phyloP scores from a whole-genome alignment of 129 eudicot genomes.

The Cynara cardunculus region DNA sequence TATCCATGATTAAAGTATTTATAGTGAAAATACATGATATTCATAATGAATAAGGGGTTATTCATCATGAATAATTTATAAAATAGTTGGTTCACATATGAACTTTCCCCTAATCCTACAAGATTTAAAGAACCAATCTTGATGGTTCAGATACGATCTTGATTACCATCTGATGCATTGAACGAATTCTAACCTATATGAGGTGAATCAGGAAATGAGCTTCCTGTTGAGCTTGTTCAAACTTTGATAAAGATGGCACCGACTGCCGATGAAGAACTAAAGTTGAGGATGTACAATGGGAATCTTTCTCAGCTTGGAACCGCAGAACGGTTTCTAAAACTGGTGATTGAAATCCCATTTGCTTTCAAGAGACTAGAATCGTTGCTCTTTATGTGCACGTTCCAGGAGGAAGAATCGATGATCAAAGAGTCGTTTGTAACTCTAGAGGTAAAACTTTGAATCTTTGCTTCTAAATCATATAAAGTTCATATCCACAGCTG shows the following conservation, averaged over 20 bases:
- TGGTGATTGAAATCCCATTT: conserved; percentile 79
- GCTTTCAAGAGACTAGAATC: conserved; percentile 87
- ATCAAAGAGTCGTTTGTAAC: conserved; percentile 69
- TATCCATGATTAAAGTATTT: no score
- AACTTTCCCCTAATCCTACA: background rate
- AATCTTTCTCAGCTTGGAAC: conserved; percentile 77
- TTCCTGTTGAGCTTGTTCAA: conserved; percentile 80
- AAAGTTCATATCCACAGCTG: no score
- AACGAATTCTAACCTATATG: conserved; percentile 9
- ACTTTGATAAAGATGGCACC: conserved; percentile 91
- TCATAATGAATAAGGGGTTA: background rate
- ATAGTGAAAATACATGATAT: background rate
- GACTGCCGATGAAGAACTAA: conserved; percentile 88
- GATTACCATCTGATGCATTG: background rate
- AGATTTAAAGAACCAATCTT: background rate
- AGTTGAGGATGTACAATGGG: conserved; percentile 71
- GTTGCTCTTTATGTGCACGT: conserved; percentile 78
- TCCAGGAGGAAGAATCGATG: conserved; percentile 65
- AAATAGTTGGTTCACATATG: background rate
- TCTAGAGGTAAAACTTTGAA: conserved; percentile 54
- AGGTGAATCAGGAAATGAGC: conserved; percentile 74
- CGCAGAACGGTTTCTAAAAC: conserved; percentile 92
- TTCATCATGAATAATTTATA: background rate
- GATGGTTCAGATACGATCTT: background rate
- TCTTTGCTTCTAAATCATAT: background rate